phyloP scores from a whole-genome alignment of 2,329 filamentous ascomycete species.

The Pezicula carpinea region DNA sequence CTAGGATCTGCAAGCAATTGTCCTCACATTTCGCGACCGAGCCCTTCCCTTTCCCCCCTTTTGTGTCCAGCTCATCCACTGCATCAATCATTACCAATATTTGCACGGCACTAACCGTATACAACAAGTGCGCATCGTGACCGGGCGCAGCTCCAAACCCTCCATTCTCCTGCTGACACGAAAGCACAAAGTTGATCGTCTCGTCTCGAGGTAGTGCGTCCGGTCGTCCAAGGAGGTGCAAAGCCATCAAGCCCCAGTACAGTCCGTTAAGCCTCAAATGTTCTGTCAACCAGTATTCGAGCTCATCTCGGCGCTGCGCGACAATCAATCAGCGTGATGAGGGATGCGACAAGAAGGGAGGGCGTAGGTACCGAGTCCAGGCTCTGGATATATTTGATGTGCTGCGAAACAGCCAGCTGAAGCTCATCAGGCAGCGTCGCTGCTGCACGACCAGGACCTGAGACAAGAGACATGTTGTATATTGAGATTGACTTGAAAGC shows the following conservation, averaged over 20 bases:
- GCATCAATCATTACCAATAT: conserved; percentile 84
- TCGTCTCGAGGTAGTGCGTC: conserved; percentile 75
- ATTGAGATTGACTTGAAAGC: background rate
- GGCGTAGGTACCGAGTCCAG: conserved; percentile 68
- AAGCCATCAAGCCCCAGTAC: conserved; percentile 90
- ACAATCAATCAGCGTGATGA: conserved; percentile 26
- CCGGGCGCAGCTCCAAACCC: conserved; percentile 92
- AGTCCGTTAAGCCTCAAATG: conserved; percentile 92
- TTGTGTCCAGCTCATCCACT: conserved; percentile 78
- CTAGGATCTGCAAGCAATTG: conserved; percentile 7
- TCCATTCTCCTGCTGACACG: conserved; percentile 83
- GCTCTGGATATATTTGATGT: conserved; percentile 90
- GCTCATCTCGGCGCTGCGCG: conserved; percentile 76
- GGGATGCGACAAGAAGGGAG: conserved; percentile 13
- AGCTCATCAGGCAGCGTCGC: conserved; percentile 25
- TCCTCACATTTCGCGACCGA: conserved; percentile 75
- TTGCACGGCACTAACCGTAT: conserved; percentile 92
- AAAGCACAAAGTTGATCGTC: conserved; percentile 88
- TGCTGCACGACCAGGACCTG: conserved; percentile 25
- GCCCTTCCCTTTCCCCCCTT: conserved; percentile 62
- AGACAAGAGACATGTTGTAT: conserved; percentile 26
- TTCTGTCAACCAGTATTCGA: conserved; percentile 97
- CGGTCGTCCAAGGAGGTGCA: conserved; percentile 78
- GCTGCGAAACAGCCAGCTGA: conserved; percentile 40
- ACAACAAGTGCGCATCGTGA: conserved; percentile 94